A percentile compares a stretch with the other conserved stretches of the same genome.
These are phyloP conservation scores for Alternaria sp. DNA, from an alignment of 2,329 filamentous ascomycete genomes.

Conservation along the genomic window DNA sequence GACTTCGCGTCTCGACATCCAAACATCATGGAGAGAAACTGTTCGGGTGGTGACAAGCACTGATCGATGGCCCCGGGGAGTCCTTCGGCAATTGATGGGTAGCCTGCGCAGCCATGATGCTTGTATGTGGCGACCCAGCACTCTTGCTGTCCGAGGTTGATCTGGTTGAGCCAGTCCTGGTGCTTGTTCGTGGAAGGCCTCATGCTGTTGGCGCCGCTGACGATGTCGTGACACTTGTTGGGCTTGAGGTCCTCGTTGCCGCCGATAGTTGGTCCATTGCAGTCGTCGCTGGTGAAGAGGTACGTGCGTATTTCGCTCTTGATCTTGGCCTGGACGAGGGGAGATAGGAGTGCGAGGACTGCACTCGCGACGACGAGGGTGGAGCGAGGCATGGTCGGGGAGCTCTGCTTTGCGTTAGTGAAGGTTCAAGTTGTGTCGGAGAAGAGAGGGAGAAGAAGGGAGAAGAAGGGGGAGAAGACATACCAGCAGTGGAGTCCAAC, in stretches of 20 bases:
- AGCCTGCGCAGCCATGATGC: constrained; percentile 10
- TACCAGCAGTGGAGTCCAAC: background rate
- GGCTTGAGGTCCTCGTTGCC: constrained; percentile 25
- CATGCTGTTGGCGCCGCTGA: constrained; percentile 22
- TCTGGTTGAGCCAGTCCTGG: constrained; percentile 9
- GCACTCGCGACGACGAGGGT: constrained; percentile 14
- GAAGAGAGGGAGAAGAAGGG: too few relatives aligned
- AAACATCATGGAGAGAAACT: constrained; percentile 23
- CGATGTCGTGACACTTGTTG: constrained; percentile 24
- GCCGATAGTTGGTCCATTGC: constrained; percentile 19
- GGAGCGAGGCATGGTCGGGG: constrained; percentile 17
- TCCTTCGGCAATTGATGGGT: background rate
- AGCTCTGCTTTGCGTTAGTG: background rate
- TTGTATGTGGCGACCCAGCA: constrained; percentile 24
- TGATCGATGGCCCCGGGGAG: constrained; percentile 10
- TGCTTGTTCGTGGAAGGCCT: constrained; percentile 16
- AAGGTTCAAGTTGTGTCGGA: background rate
- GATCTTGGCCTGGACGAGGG: constrained; percentile 21
- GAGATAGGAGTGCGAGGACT: constrained; percentile 21
- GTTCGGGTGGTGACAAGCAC: constrained; percentile 7
- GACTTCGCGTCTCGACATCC: constrained; percentile 4
- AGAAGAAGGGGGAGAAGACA: background rate
- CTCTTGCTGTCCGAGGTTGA: constrained; percentile 14
- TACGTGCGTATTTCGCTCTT: constrained; percentile 20
- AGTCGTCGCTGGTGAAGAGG: constrained; percentile 22